A percentile compares a stretch with the other conserved stretches of the same genome.
Evolutionary conservation across 1,284 basidiomycete genomes (phyloP).

Genomic region (Heterobasidion parviporum): DNA sequence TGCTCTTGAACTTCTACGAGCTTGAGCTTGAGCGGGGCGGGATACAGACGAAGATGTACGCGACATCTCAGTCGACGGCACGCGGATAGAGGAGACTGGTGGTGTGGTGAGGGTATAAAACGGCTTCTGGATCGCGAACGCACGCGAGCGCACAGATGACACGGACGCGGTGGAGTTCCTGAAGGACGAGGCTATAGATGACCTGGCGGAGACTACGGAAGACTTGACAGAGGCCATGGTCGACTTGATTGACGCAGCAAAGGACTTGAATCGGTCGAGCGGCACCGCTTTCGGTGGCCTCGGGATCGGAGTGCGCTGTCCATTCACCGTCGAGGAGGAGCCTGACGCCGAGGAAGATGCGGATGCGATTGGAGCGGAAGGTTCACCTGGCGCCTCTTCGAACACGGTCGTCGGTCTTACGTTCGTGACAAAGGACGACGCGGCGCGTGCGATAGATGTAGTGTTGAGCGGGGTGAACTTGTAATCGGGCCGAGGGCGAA

Average conservation of each 20-base stretch:
- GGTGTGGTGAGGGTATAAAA: slow-evolving; percentile 10
- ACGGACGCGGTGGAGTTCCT: slow-evolving; percentile 11
- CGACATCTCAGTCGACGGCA: slow-evolving; percentile 20
- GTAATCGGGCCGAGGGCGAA: slow-evolving; percentile 48
- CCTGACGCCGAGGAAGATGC: slow-evolving; percentile 4
- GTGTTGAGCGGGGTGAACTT: slow-evolving; percentile 44
- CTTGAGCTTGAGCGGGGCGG: slow-evolving; percentile 35
- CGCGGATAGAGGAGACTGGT: slow-evolving; percentile 6
- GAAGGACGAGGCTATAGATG: not conserved
- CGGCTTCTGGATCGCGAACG: slow-evolving; percentile 30
- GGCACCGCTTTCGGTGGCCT: slow-evolving; percentile 3
- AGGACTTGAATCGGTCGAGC: slow-evolving; percentile 12
- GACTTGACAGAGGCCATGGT: slow-evolving; percentile 6
- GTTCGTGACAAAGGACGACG: slow-evolving; percentile 10
- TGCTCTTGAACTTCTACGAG: slow-evolving; percentile 49
- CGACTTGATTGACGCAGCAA: slow-evolving; percentile 11
- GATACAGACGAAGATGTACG: slow-evolving; percentile 39
- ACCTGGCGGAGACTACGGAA: not conserved
- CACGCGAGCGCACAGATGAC: slow-evolving; percentile 24
- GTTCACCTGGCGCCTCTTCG: slow-evolving; percentile 9
- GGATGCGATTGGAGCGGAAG: slow-evolving; percentile 1
- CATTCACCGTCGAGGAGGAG: slow-evolving; percentile 2
- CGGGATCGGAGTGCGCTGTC: slow-evolving; percentile 5
- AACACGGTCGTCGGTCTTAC: slow-evolving; percentile 14
- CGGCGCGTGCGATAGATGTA: slow-evolving; percentile 12